These are phyloP conservation scores for Coemansia interrupta DNA, from an alignment of 192 early-diverging fungal genomes.

Conservation along the genomic window DNA sequence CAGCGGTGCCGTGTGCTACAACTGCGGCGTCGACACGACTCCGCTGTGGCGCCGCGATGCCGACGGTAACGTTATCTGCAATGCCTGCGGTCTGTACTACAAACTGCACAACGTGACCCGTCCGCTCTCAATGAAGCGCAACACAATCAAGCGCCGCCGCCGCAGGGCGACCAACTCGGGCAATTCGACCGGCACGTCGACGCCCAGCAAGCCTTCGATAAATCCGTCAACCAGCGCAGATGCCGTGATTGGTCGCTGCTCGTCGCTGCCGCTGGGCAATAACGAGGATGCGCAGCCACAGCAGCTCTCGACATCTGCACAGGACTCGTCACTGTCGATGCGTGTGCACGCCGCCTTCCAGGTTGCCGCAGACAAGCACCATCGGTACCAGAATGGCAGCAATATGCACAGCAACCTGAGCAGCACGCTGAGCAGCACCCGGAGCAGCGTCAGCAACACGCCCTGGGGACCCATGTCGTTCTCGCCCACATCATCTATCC, in stretches of 20 bases:
- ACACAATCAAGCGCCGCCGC: constrained; percentile 67
- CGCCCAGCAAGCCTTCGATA: neutral
- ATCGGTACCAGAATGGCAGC: constrained; percentile 1
- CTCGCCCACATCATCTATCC: neutral
- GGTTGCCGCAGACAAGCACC: neutral
- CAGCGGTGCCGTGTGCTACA: constrained; percentile 54
- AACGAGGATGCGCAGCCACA: constrained; percentile 1
- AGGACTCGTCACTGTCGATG: constrained; percentile 9
- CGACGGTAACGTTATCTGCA: constrained; percentile 72
- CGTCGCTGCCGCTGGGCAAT: constrained; percentile 31
- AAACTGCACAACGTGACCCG: constrained; percentile 73
- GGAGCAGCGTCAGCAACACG: neutral
- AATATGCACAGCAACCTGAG: neutral
- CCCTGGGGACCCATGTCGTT: neutral
- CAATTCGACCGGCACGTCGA: neutral
- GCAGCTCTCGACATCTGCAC: constrained; percentile 11
- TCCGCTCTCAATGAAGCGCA: constrained; percentile 68
- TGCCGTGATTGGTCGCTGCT: constrained; percentile 21
- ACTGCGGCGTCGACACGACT: constrained; percentile 66
- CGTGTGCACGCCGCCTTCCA: constrained; percentile 10
- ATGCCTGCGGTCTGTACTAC: constrained; percentile 90
- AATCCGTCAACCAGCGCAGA: neutral
- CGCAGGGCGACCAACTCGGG: constrained; percentile 45
- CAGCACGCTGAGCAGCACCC: neutral
- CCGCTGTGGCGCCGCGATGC: constrained; percentile 75